These are phyloP conservation scores for Dryadomyces quercivorus DNA, from an alignment of 2,329 filamentous ascomycete species.

Conservation along the genomic window DNA sequence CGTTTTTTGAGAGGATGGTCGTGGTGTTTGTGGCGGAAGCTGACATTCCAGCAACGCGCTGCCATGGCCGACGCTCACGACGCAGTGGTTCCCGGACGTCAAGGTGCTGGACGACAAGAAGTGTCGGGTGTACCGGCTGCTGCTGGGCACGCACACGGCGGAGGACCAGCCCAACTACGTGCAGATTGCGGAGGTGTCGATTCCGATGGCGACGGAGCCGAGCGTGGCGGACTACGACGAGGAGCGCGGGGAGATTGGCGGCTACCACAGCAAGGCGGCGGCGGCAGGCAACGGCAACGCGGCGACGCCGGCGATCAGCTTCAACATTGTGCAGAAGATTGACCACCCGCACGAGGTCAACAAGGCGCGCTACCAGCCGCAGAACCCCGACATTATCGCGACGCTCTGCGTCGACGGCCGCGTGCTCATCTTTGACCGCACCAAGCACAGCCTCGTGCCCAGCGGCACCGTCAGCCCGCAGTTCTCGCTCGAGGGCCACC, in stretches of 20 bases:
- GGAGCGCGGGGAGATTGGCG: constrained; percentile 83
- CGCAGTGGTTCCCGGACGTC: constrained; percentile 96
- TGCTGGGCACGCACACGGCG: constrained; percentile 92
- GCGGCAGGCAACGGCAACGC: constrained; percentile 19
- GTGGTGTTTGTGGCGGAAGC: no score
- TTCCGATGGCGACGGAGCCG: constrained; percentile 65
- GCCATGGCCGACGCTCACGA: constrained; percentile 94
- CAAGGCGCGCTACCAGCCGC: constrained; percentile 94
- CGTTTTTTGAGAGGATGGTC: no score
- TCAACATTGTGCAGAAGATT: constrained; percentile 89
- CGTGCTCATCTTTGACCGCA: constrained; percentile 89
- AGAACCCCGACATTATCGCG: constrained; percentile 93
- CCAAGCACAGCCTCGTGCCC: constrained; percentile 76
- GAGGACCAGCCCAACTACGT: constrained; percentile 78
- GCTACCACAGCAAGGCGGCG: constrained; percentile 55
- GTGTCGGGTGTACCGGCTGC: constrained; percentile 73
- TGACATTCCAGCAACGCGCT: constrained; percentile 62
- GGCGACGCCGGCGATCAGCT: constrained; percentile 55
- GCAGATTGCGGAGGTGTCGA: constrained; percentile 86
- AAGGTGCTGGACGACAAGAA: constrained; percentile 80
- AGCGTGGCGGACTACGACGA: constrained; percentile 84
- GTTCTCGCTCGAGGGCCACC: constrained; percentile 75
- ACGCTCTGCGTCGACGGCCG: constrained; percentile 81
- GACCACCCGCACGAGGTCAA: constrained; percentile 95
- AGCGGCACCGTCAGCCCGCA: constrained; percentile 66